These are phyloP conservation scores for Populus alba DNA, from an alignment of 345 rosid genomes.

Conservation along the genomic window DNA sequence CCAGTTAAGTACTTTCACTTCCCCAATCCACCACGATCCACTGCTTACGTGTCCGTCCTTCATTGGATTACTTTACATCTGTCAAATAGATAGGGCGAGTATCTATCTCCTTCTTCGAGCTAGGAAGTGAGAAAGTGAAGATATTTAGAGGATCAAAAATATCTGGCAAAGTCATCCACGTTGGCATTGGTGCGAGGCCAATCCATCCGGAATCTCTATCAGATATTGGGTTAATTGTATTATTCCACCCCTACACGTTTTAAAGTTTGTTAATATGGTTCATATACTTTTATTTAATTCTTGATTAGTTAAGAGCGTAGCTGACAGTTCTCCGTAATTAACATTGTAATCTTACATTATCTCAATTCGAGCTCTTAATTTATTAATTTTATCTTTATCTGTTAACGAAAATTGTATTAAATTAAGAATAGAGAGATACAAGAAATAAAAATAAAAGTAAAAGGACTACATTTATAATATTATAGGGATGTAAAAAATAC, in stretches of 20 bases:
- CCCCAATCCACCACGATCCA: background rate
- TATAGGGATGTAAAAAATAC: background rate
- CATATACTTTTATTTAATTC: background rate
- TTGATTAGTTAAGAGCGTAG: background rate
- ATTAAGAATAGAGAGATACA: background rate
- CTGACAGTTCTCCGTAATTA: background rate
- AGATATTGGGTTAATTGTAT: conserved; percentile 47
- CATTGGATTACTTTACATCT: conserved; percentile 8
- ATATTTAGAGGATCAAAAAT: conserved; percentile 70
- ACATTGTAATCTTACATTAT: background rate
- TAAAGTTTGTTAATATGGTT: background rate
- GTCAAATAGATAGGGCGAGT: conserved; percentile 14
- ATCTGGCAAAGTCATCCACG: conserved; percentile 78
- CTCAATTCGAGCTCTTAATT: background rate
- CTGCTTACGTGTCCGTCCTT: conserved; percentile 5
- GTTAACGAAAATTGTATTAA: background rate
- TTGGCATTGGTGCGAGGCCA: conserved; percentile 34
- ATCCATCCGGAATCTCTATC: conserved; percentile 50
- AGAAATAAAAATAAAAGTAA: background rate
- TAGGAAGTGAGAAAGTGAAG: conserved; percentile 18
- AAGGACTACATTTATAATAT: background rate
- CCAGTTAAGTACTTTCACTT: background rate
- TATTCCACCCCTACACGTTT: background rate
- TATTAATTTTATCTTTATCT: background rate
- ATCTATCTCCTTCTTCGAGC: background rate